Evolutionary conservation across 2,329 filamentous ascomycete species (phyloP), one percentile per base, ranked within the genome.

Genomic region (Paracoccidioides brasiliensis): DNA sequence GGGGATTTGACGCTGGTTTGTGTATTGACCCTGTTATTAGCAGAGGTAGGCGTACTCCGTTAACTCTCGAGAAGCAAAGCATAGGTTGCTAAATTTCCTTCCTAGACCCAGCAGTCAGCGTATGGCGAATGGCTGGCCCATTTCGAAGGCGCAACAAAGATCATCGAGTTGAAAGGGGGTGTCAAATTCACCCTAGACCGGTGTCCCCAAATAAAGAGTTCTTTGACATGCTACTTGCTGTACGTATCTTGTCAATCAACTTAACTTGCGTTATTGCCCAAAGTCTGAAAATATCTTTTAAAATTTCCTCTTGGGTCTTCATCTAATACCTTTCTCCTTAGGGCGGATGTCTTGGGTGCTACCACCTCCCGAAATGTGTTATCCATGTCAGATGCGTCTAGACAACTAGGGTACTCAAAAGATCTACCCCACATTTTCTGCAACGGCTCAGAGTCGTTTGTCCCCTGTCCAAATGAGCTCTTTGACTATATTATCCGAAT

Each of bases 91-190:
- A 40, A 48, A 10, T 12, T 32, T 51, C 5, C 44, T 35, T 53
- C 5, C 57, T 56, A 60, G 59, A 51, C 53, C 15, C 59, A 61
- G 32, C 55, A 43, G 32, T 58, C 58, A 3, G 59, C 59, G 30
- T 53, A 50, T 22, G 59, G 58, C 14, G 49, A 52, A 40, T 61
- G 59, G 59, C 49, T 42, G 44, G 53, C 62, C n/a, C 62, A 64
- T 56, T 57, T 61, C 45, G 54, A 62, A 53, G 62, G 60, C 3
- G 55, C 61, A 32, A 55, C 49, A 32, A 60, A 56, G 46, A 63
- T 64, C 42, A 58, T 64, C 30, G 32, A 56, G 33, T 51, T 64
- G 28, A 57, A 57, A 49, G 62, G 61, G 14, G 62, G 62, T 2
- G 41, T 63, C 35, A 45, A 41, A 30, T 40, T 55, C 7, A 45